Base-by-base conservation (phyloP, 805 yeast genomes). In the Kuraishia hungarica region DNA sequence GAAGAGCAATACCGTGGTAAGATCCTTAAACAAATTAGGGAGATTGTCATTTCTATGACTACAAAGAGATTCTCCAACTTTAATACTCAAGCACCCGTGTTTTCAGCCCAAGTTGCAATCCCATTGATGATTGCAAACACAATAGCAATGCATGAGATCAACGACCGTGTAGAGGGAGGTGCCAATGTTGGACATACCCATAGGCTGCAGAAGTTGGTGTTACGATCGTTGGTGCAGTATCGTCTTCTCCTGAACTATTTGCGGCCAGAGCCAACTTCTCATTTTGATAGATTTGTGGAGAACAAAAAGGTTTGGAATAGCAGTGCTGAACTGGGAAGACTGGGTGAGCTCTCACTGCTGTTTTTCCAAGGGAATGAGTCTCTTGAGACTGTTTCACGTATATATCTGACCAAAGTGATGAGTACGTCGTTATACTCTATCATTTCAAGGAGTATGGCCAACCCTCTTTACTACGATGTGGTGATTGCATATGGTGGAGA, bases 61-160 rank as follows among this genome's bases (percentile, higher is more conserved):
- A 55, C 71, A 21, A 23, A 50, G 28, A 50, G 39, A 10, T 53
- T 20, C n/a, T 20, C 53, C 29, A 22, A 22, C 23, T 53, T 28
- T 11, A 53, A 24, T 4, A 39, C 20, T 2, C 26, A 20, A 20
- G 23, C 50, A 19, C 46, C 28, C 21, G 28, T 51, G 20, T 51
- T 54, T 51, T 26, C 58, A 8, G 48, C 51, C 22, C 54, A 69
- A 22, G 61, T 58, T 51, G 62, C 60, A 15, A 48, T 67, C 6
- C 64, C 74, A 1, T 58, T 59, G 4, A 54, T 71, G 15, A 61
- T 80, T 49, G 79, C 81, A 1, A 73, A 78, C 57, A 77, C 84
- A 0, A 74, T 86, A 24, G 73, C 79, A 23, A 80, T 83, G 76
- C 67, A 76, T 46, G 92, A 87, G 61, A 78, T 85, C 22, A 61